Evolutionary conservation across 352 stramenopile genomes (phyloP).

Genomic region (Saprolegnia diclina): DNA sequence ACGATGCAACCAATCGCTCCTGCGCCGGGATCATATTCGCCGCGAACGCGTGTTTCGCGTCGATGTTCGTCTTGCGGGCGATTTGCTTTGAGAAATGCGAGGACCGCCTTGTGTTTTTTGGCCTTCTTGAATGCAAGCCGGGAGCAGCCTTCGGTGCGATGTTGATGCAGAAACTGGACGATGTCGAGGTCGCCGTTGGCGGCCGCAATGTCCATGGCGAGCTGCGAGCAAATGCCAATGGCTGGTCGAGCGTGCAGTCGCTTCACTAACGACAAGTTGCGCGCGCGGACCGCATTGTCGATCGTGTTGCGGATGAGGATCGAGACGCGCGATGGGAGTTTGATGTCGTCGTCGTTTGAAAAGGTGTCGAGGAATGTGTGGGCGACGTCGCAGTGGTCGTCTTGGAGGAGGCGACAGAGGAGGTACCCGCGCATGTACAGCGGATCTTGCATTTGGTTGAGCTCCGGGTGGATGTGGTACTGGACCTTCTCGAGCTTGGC

Average conservation of each 20-base stretch:
- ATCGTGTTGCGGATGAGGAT: not conserved
- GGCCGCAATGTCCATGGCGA: constrained; percentile 7
- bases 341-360: not conserved
- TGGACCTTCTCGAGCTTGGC: not conserved
- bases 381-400: not conserved
- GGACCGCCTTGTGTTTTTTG: not conserved
- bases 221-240: not conserved
- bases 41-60: no score
- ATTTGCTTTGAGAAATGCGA: not conserved
- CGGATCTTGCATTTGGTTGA: not conserved
- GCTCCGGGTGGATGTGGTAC: not conserved
- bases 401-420: not conserved
- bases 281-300: not conserved
- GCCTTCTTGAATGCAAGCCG: not conserved
- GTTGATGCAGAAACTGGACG: not conserved
- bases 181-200: constrained; percentile 8
- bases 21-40: no score
- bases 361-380: no score
- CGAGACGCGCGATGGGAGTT: not conserved
- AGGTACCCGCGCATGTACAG: not conserved
- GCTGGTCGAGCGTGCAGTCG: not conserved
- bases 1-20: no score
- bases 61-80: not conserved
- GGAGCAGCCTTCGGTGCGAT: constrained; percentile 6
- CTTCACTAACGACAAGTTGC: not conserved